phyloP scores from a whole-genome alignment of 208 protist species.

The Naegleria gruberi region DNA sequence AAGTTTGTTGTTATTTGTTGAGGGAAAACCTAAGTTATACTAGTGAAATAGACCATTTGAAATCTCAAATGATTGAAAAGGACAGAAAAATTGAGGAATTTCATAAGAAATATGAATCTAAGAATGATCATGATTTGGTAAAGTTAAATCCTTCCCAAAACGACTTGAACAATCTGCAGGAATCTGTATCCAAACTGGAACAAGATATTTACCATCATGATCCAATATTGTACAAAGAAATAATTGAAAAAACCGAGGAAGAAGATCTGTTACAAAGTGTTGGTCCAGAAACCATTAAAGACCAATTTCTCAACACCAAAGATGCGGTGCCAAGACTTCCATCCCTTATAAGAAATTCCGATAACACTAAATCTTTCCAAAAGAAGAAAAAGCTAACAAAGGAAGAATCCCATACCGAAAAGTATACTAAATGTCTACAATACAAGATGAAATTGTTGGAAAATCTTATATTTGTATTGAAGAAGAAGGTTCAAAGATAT shows the following conservation, averaged over 20 bases:
- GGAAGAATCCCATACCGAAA: background rate
- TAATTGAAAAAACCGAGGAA: background rate
- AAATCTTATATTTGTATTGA: background rate
- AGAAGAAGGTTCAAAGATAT: slow-evolving; percentile 13
- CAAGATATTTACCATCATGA: background rate
- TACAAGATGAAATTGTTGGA: background rate
- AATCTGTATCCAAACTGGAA: background rate
- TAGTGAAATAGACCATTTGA: background rate
- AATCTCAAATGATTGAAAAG: background rate
- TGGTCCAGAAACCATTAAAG: background rate
- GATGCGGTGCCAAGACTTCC: background rate
- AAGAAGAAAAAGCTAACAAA: background rate
- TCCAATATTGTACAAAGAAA: slow-evolving; percentile 1
- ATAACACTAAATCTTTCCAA: background rate
- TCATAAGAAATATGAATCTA: background rate
- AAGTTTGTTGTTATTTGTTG: slow-evolving; percentile 12
- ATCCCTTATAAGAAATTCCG: background rate
- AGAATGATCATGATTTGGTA: background rate
- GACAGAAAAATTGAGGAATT: background rate
- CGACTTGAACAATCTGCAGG: background rate
- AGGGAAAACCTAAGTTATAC: background rate
- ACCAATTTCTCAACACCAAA: background rate
- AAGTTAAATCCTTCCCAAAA: background rate
- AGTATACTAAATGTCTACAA: background rate
- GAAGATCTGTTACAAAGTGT: background rate